phyloP scores from a whole-genome alignment of 164 flowering plant species.

The Vitis cinerea region DNA sequence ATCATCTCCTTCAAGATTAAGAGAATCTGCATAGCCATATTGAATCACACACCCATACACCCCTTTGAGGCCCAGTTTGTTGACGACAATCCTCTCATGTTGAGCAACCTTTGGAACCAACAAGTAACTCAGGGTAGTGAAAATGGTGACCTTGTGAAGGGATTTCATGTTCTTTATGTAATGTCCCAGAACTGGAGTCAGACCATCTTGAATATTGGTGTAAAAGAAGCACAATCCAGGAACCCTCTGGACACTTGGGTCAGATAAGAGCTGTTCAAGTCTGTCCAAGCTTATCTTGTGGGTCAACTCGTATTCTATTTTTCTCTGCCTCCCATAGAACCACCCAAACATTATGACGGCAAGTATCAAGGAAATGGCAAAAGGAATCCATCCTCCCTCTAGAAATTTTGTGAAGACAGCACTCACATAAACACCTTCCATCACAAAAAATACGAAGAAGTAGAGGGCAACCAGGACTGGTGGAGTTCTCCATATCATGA shows the following conservation, averaged over 20 bases:
- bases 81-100: constrained; percentile 54
- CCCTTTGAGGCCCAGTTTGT: constrained; percentile 49
- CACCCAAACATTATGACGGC: constrained; percentile 84
- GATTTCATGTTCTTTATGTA: constrained; percentile 74
- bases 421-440: constrained; percentile 78
- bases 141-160: constrained; percentile 63
- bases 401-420: constrained; percentile 67
- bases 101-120: constrained; percentile 67
- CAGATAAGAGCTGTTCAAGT: constrained; percentile 43
- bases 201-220: constrained; percentile 68
- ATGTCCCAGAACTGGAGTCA: constrained; percentile 73
- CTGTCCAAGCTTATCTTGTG: constrained; percentile 52
- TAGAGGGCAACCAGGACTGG: constrained; percentile 48
- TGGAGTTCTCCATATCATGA: constrained; percentile 73
- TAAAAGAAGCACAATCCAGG: constrained; percentile 81
- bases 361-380: constrained; percentile 74
- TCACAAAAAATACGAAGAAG: constrained; percentile 51
- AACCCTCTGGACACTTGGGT: constrained; percentile 66
- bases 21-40: constrained; percentile 73
- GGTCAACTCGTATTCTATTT: constrained; percentile 61
- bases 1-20: constrained; percentile 54
- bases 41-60: constrained; percentile 65
- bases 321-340: constrained; percentile 80
- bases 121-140: constrained; percentile 62
- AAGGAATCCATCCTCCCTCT: constrained; percentile 91